Evolutionary conservation across 768 basidiomycete species (phyloP), one percentile per base, ranked within the genome.

Genomic region (Naganishia vaughanmartiniae): DNA sequence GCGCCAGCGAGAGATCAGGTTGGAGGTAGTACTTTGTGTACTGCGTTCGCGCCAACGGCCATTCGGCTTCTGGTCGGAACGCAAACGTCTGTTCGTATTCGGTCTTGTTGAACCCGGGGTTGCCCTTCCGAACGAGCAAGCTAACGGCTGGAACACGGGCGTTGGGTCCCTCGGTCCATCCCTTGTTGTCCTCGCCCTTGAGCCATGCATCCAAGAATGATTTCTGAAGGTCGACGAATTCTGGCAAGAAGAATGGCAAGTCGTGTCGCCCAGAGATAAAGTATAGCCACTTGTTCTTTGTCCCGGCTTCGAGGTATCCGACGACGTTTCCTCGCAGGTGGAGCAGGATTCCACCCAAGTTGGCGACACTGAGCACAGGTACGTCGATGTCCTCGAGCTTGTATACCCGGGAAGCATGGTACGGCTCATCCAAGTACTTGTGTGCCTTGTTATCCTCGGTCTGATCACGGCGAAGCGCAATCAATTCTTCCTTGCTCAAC

Each of bases 201-300:
- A 76, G 65, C 69, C 67, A 78, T 19, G 76, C 73, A 45, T 76
- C 72, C 10, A 76, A 65, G 73, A 74, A 75, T 12, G 72, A 73
- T 58, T 70, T 72, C 45, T 76, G 75, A 4, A 75, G 65, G 55
- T 66, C 68, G 55, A 76, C 75, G 65, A 69, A 75, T 36, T 78
- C 73, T 1, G 74, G 68, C 12, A 75, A 66, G 67, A 73, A 78
- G 72, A 77, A 77, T 10, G 77, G 76, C 0, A 77, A 53, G 58
- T 78, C 77, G 69, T 78, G 76, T n/a, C 74, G 66, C 10, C 77
- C 77, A 17, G 70, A 65, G 46, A 75, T 74, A 68, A 78, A 77
- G 60, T 70, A 75, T 2, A 78, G 75, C 76, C 76, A 78, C 67
- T 78, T 78, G 68, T 78, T 73, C 63, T 67, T 67, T 0, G 75